Evolutionary conservation across 2,329 filamentous ascomycete species (phyloP), one percentile per base, ranked within the genome.

Genomic region (Botrytis tulipae): DNA sequence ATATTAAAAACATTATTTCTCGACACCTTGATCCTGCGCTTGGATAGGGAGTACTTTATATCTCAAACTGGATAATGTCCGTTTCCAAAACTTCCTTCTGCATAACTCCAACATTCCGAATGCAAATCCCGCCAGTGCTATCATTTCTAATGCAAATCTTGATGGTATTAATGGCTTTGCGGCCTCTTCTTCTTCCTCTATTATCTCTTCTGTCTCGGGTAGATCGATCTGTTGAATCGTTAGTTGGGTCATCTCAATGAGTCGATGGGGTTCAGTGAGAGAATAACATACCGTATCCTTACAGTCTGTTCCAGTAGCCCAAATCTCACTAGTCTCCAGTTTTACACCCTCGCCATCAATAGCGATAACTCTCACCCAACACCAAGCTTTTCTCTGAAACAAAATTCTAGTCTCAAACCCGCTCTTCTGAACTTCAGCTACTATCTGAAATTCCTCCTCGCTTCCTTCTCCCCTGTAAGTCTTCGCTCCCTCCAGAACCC

Each of bases 331-430:
- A 46, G 29, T 68, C 32, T 48, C n/a, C n/a, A 72, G 32, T 5
- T 25, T 40, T 16, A 37, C 61, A 18, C 40, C 71, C 40, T 59
- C 25, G 7, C 32, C 32, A 68, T n/a, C 62, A 8, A 72, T 6
- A 25, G 51, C 51, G 18, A 60, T 10, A 44, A 42, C 37, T 14
- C 29, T 59, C 8, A 68, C 40, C 37, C 48, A 72, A 60, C 62
- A 68, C 61, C 62, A 72, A 57, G 25, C 32, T 44, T 35, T 54
- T 18, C 40, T 46, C 5, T 46, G 70, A 42, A 48, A 72, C 9
- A 40, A 8, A 29, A 60, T 46, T 10, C 44, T 22, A 2, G 40
- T 72, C 40, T 69, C 71, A 48, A 72, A 68, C 9, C 32, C 32
- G 5, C 25, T 48, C 40, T 40, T 60, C 40, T 37, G 16, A 54